Evolutionary conservation across 768 basidiomycete species (phyloP).

Genomic region (Boletus bicolor): DNA sequence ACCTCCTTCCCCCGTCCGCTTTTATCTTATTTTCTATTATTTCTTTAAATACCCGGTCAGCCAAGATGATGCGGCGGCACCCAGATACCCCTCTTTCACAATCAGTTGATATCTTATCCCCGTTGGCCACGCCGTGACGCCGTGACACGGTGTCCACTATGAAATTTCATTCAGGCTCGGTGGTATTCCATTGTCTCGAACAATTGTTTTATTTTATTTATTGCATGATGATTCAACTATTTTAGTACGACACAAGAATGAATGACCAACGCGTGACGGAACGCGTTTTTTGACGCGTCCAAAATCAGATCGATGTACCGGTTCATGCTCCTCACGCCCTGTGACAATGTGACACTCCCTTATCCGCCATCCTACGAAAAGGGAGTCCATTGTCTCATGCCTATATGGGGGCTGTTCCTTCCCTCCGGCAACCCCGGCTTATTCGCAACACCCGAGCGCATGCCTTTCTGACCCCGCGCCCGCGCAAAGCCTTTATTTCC

Average conservation of each 20-base stretch:
- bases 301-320: constrained; percentile 11
- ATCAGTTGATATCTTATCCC: constrained; percentile 10
- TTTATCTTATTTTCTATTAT: too few relatives aligned
- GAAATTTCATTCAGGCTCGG: constrained; percentile 21
- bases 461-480: constrained; percentile 21
- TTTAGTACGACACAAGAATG: constrained; percentile 11
- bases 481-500: constrained; percentile 22
- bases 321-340: constrained; percentile 3
- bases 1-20: background rate
- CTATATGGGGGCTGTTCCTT: background rate
- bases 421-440: constrained; percentile 20
- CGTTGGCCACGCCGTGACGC: background rate
- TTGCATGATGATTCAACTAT: constrained; percentile 1
- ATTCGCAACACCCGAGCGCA: constrained; percentile 26
- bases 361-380: constrained; percentile 17
- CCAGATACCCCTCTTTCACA: background rate
- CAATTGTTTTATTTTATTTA: constrained; percentile 6
- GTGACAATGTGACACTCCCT: constrained; percentile 10
- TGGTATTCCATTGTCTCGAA: constrained; percentile 14
- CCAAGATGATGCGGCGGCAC: background rate
- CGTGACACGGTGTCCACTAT: background rate
- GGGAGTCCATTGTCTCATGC: constrained; percentile 26
- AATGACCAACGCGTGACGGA: constrained; percentile 25
- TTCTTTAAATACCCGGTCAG: background rate
- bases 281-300: constrained; percentile 26